Conservation (phyloP, 495 filamentous ascomycete species). For the Trichoderma reesei region DNA sequence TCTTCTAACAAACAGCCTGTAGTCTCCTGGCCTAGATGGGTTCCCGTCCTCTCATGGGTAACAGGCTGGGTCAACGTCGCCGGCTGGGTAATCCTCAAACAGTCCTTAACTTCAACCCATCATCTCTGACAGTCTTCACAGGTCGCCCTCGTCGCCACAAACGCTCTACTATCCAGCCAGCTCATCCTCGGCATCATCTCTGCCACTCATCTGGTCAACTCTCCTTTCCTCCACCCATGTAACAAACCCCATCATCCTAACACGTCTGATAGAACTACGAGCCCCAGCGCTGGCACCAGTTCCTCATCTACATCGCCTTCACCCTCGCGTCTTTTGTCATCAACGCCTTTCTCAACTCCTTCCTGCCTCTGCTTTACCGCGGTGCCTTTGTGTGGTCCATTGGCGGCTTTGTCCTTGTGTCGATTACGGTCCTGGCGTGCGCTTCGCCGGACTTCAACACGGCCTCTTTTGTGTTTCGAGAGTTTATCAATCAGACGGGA, state of each 20-base stretch:
- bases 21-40: constrained; percentile 41
- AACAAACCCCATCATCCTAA: not conserved
- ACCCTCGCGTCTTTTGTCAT: constrained; percentile 52
- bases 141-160: constrained; percentile 14
- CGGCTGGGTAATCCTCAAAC: constrained; percentile 47
- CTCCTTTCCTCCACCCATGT: not conserved
- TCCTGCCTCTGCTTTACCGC: constrained; percentile 58
- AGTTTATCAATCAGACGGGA: constrained; percentile 37
- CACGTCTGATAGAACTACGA: constrained; percentile 33
- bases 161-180: constrained; percentile 24
- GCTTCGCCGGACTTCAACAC: constrained; percentile 52
- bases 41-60: constrained; percentile 55
- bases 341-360: constrained; percentile 55
- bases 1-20: not conserved
- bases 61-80: constrained; percentile 70
- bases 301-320: constrained; percentile 61
- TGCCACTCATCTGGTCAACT: not conserved
- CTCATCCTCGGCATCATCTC: constrained; percentile 21
- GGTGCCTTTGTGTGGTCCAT: constrained; percentile 56
- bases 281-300: constrained; percentile 58
- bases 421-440: constrained; percentile 53
- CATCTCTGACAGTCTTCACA: not conserved
- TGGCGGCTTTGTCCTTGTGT: constrained; percentile 57
- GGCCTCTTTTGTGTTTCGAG: constrained; percentile 43
- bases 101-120: not conserved